Base-by-base conservation (phyloP, 768 basidiomycete species). In the Galerina marginata region DNA sequence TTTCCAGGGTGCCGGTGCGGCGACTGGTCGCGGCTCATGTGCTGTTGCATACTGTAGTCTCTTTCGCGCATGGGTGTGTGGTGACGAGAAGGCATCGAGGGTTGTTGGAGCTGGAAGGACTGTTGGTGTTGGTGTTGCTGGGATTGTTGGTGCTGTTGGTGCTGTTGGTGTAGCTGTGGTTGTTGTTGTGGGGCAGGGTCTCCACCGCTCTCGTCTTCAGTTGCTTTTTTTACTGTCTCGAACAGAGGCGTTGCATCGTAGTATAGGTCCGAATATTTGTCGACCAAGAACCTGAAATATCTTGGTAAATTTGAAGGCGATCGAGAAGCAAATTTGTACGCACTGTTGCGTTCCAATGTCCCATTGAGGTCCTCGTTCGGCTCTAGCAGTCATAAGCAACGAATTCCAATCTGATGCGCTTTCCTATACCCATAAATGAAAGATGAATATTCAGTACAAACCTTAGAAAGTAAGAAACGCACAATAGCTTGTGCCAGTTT, bases 321-420 rank as follows among this genome's bases (percentile, higher is more conserved):
- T 9, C 2, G 12, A 48, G 29, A 38, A 47, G 16, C 5, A 14
- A 60, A 49, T 25, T 0, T 2, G 33, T n/a, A 81, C 90, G 65
- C 65, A 93, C 92, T 90, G 88, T 71, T 94, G 92, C 12, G 92
- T 92, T 15, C 90, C 90, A 40, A 93, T 80, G 71, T 94, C 92
- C 92, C 92, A 94, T 67, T 93, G 92, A 3, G 92, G 92, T 0
- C 92, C 92, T 60, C 92, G 80, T 59, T 90, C 86, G 7, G 92
- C 92, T 39, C 92, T 84, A 3, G 92, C 92, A 26, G 87, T 89
- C 60, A 86, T 83, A 47, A 94, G 79, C 54, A 92, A 66, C 0
- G 92, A 93, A 65, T 94, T 94, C 92, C 92, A 93, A 64, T 92
- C 90, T 9, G 90, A 92, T 9, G 92, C 90, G 67, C 86, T 87